Evolutionary conservation across 495 filamentous ascomycete species (phyloP), one percentile per base, ranked within the genome.

Genomic region (Tetracladium setigerum): DNA sequence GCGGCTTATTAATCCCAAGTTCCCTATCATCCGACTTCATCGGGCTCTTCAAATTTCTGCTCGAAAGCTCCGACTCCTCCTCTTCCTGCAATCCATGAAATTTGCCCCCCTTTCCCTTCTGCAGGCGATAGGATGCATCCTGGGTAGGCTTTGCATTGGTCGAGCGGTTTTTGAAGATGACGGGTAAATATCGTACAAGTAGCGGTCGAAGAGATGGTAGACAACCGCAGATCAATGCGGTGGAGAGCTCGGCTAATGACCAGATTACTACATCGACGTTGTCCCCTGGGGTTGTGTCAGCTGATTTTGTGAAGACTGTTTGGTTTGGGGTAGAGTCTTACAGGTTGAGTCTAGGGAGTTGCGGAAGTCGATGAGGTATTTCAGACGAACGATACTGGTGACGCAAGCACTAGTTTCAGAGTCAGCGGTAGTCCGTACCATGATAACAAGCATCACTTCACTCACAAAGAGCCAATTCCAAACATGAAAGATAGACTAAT

Each of bases 141-240:
- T 3, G 22, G 3, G 22, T 27, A 3, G 3, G 22, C 22, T 7
- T 27, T 3, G 22, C 22, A 27, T 27, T 27, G 3, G 22, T 27
- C 22, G 22, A 27, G 22, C 22, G 22, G 22, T 27, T 27, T 7
- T 27, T 3, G 35, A 55, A 50, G 16, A 55, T 16, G 14, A 27
- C 2, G 11, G 52, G 52, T 5, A 49, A n/a, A 27, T 9, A 41
- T 50, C 40, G 38, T 4, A 16, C 44, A 30, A 67, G 35, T 18
- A 67, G 55, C 4, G 62, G 56, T 34, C 60, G 62, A 15, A 67
- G 38, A 8, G 63, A 56, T 33, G 61, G 59, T 30, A 71, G 53
- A 45, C 67, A 72, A 14, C 68, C 69, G 53, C 70, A 73, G 15
- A 71, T 60, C 17, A 76, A 63, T 32, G 68, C 70, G 1, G 66